phyloP scores from a whole-genome alignment of 345 rosid species.

The Eucalyptus polybractea region DNA sequence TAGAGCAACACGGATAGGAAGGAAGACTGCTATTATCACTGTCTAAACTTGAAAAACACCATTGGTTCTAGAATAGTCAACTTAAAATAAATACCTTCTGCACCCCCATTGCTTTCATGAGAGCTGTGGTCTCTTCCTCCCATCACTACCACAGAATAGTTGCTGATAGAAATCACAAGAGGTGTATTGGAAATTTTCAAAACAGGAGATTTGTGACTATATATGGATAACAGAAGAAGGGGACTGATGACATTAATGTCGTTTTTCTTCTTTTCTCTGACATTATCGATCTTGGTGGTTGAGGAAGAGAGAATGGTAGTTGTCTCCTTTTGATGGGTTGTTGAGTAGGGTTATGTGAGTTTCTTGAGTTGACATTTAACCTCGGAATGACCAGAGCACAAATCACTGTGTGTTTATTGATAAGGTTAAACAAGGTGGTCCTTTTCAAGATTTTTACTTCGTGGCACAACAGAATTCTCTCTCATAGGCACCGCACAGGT shows the following conservation, averaged over 20 bases:
- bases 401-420: not conserved
- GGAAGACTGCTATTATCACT: not conserved
- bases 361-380: slow-evolving; percentile 7
- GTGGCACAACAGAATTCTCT: not conserved
- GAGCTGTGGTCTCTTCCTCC: not conserved
- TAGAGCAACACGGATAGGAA: not conserved
- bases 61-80: not conserved
- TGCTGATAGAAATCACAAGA: not conserved
- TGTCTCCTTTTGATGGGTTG: not conserved
- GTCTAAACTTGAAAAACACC: not conserved
- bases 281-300: not conserved
- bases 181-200: not conserved
- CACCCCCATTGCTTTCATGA: not conserved
- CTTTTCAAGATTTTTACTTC: not conserved
- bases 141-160: not conserved
- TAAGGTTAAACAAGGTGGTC: not conserved
- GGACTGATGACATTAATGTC: not conserved
- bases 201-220: not conserved
- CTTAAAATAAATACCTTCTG: not conserved
- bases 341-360: not conserved
- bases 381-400: not conserved
- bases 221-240: not conserved
- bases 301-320: slow-evolving; percentile 13
- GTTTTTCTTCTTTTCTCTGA: not conserved
- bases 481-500: not conserved